Conservation (phyloP, 176 grass and related monocot species). For the Saccharum spontaneum region DNA sequence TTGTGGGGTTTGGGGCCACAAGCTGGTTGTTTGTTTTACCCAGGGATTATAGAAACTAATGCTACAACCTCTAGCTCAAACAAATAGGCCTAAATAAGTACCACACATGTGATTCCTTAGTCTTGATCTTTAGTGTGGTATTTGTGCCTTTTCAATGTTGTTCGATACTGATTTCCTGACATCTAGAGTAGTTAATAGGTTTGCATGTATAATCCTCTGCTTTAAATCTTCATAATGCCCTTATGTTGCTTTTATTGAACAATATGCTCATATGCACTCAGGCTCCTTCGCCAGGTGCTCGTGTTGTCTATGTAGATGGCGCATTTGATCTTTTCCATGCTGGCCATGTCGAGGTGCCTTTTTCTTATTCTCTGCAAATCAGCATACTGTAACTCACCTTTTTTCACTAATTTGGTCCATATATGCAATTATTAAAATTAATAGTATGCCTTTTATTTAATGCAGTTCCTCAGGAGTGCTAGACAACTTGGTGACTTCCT, state of each 20-base stretch:
- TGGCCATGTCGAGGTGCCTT: constrained; percentile 87
- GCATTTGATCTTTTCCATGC: constrained; percentile 97
- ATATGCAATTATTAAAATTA: neutral
- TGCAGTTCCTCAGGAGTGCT: constrained; percentile 87
- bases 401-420: constrained; percentile 14
- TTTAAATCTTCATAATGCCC: neutral
- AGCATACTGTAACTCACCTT: neutral
- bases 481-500: constrained; percentile 92
- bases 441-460: constrained; percentile 26
- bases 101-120: neutral
- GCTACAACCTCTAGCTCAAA: neutral
- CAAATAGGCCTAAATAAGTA: neutral
- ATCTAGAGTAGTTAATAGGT: neutral
- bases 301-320: constrained; percentile 91
- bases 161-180: neutral
- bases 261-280: constrained; percentile 53
- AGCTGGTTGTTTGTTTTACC: neutral
- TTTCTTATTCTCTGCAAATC: constrained; percentile 36
- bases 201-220: constrained; percentile 21
- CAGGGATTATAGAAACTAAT: neutral
- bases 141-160: constrained; percentile 17
- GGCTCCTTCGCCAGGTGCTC: constrained; percentile 85
- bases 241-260: constrained; percentile 46
- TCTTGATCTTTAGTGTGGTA: constrained; percentile 5
- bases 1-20: neutral